Percentiles rank a stretch among this genome's conserved stretches.
Evolutionary conservation across 352 stramenopile genomes (phyloP).

Genomic region (Phytopythium cucurbitacearum): DNA sequence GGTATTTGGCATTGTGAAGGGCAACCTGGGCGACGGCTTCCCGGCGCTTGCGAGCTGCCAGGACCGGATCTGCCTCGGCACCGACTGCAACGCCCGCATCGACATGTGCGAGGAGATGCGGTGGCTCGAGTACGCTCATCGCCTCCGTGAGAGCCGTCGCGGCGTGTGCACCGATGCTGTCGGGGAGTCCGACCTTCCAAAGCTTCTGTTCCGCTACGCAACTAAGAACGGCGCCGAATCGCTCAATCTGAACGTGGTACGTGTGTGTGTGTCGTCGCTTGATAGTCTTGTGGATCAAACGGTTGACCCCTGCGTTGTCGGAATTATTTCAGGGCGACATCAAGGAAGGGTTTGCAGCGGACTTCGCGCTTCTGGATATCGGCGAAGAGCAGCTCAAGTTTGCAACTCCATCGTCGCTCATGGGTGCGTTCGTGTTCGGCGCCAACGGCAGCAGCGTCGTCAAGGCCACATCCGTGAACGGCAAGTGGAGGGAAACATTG

Average conservation of each 20-base stretch:
- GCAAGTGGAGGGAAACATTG: conserved; percentile 53
- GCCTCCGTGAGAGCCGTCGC: conserved; percentile 55
- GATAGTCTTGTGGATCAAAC: neutral
- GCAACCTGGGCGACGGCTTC: conserved; percentile 69
- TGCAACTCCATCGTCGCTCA: conserved; percentile 39
- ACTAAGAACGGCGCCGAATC: conserved; percentile 62
- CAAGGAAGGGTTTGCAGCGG: conserved; percentile 52
- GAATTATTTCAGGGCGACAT: conserved; percentile 45
- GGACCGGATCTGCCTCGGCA: conserved; percentile 63
- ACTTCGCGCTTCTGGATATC: conserved; percentile 69
- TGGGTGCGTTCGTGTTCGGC: conserved; percentile 70
- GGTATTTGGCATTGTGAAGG: conserved; percentile 14
- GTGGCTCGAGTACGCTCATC: conserved; percentile 74
- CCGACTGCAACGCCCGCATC: conserved; percentile 75
- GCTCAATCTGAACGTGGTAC: conserved; percentile 65
- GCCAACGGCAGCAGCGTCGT: conserved; percentile 65
- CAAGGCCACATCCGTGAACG: conserved; percentile 70
- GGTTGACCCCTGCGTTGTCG: conserved; percentile 5
- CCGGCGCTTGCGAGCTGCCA: conserved; percentile 62
- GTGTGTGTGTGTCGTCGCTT: conserved; percentile 3
- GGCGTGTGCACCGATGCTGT: conserved; percentile 59
- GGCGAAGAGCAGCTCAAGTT: conserved; percentile 74
- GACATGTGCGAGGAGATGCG: conserved; percentile 85
- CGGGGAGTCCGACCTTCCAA: conserved; percentile 49
- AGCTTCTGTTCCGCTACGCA: conserved; percentile 62